Percentiles rank a stretch among this genome's conserved stretches.
Evolutionary conservation across 2,329 filamentous ascomycete species (phyloP).

Genomic region (Fusarium pseudograminearum): DNA sequence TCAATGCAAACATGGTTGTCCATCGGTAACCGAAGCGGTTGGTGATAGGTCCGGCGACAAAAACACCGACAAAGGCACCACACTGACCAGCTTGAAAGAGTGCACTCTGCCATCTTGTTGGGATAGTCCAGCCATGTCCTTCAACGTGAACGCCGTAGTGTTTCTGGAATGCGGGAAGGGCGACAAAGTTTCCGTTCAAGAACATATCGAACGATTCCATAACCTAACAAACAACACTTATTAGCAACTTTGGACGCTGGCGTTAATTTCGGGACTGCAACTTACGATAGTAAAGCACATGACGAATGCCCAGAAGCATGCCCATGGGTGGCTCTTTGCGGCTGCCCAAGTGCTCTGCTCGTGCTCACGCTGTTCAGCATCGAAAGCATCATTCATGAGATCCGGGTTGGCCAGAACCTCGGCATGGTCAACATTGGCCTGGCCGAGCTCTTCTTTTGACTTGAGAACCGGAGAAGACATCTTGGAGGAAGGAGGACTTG

Average conservation of each 20-base stretch:
- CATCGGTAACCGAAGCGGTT: slow-evolving; percentile 54
- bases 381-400: slow-evolving; percentile 42
- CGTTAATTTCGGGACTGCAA: background rate
- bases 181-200: slow-evolving; percentile 60
- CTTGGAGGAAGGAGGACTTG: background rate
- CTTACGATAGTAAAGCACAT: slow-evolving; percentile 64
- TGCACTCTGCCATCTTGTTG: slow-evolving; percentile 57
- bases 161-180: slow-evolving; percentile 53
- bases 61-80: slow-evolving; percentile 54
- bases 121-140: slow-evolving; percentile 47
- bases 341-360: slow-evolving; percentile 55
- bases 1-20: slow-evolving; percentile 54
- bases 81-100: slow-evolving; percentile 52
- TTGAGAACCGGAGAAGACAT: slow-evolving; percentile 16
- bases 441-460: slow-evolving; percentile 16
- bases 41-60: slow-evolving; percentile 53
- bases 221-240: slow-evolving; percentile 49
- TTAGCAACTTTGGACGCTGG: slow-evolving; percentile 4
- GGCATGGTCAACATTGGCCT: slow-evolving; percentile 28
- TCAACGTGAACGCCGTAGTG: slow-evolving; percentile 53
- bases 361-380: slow-evolving; percentile 57
- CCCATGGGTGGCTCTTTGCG: slow-evolving; percentile 57
- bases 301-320: slow-evolving; percentile 61
- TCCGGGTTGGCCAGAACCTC: slow-evolving; percentile 33
- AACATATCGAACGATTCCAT: slow-evolving; percentile 65